These are phyloP conservation scores for Rhodotorula toruloides DNA, from an alignment of 768 basidiomycete genomes.

Conservation along the genomic window DNA sequence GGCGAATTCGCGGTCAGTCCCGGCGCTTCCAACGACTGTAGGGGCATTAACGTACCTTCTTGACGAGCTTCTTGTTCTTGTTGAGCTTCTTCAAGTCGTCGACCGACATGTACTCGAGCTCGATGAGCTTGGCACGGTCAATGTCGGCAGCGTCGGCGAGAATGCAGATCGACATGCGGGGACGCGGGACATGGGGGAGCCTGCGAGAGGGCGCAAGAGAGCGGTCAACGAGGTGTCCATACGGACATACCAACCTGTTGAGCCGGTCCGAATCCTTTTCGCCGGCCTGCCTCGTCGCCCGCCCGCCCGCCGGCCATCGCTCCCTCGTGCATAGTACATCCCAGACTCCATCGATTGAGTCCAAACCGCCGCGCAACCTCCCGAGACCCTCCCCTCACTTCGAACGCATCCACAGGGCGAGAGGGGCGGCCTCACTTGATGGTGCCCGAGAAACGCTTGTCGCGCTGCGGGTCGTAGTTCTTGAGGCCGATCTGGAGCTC, in stretches of 20 bases:
- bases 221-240: too few relatives aligned
- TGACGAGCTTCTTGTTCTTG: slow-evolving; percentile 98
- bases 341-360: too few relatives aligned
- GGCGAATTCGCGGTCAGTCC: too few relatives aligned
- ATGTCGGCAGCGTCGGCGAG: slow-evolving; percentile 98
- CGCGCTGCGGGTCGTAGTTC: slow-evolving; percentile 99
- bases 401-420: not conserved
- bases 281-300: not conserved
- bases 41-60: slow-evolving; percentile 46
- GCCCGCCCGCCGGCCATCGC: not conserved
- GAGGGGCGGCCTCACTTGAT: slow-evolving; percentile 67
- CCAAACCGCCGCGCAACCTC: too few relatives aligned
- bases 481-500: slow-evolving; percentile 95
- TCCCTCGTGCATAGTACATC: not conserved
- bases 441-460: slow-evolving; percentile 99
- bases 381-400: too few relatives aligned
- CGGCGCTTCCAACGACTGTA: not conserved
- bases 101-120: slow-evolving; percentile 95
- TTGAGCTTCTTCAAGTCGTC: slow-evolving; percentile 96
- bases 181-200: slow-evolving; percentile 93
- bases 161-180: slow-evolving; percentile 99
- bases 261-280: too few relatives aligned
- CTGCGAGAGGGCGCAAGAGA: slow-evolving; percentile 49
- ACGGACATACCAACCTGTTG: too few relatives aligned
- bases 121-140: slow-evolving; percentile 95